A percentile compares a stretch with the other conserved stretches of the same genome.
These are phyloP conservation scores for Magnusiomyces starmeri DNA, from an alignment of 1,139 yeast genomes.

Conservation along the genomic window DNA sequence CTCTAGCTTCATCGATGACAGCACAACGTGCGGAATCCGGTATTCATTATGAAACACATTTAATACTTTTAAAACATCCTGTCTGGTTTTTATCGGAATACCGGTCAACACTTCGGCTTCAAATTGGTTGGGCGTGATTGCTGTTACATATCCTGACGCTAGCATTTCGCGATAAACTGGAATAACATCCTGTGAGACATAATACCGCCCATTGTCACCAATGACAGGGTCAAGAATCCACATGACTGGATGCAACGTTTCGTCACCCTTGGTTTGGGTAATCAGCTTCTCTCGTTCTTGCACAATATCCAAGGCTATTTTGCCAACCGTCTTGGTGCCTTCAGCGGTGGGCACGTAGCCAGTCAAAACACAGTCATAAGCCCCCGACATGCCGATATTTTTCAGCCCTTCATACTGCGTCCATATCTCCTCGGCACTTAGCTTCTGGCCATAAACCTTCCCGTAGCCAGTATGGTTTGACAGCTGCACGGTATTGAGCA, in stretches of 20 bases:
- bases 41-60: constrained; percentile 43
- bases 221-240: constrained; percentile 89
- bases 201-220: constrained; percentile 83
- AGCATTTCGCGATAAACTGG: constrained; percentile 57
- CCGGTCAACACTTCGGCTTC: constrained; percentile 73
- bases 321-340: constrained; percentile 44
- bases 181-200: constrained; percentile 66
- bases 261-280: constrained; percentile 13
- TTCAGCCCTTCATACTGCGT: constrained; percentile 43
- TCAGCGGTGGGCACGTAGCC: constrained; percentile 65
- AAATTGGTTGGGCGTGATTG: constrained; percentile 87
- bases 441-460: constrained; percentile 40
- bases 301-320: constrained; percentile 34
- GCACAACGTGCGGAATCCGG: constrained; percentile 54
- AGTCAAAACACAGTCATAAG: constrained; percentile 56
- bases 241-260: constrained; percentile 25
- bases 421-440: constrained; percentile 38
- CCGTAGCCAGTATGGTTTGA: constrained; percentile 83
- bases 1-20: constrained; percentile 49
- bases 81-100: constrained; percentile 39
- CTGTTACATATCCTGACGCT: constrained; percentile 45
- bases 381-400: constrained; percentile 35
- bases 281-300: neutral
- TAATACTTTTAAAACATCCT: constrained; percentile 43
- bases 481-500: constrained; percentile 67